Conservation (phyloP, 495 filamentous ascomycete species). For the Aspergillus bertholletiae region DNA sequence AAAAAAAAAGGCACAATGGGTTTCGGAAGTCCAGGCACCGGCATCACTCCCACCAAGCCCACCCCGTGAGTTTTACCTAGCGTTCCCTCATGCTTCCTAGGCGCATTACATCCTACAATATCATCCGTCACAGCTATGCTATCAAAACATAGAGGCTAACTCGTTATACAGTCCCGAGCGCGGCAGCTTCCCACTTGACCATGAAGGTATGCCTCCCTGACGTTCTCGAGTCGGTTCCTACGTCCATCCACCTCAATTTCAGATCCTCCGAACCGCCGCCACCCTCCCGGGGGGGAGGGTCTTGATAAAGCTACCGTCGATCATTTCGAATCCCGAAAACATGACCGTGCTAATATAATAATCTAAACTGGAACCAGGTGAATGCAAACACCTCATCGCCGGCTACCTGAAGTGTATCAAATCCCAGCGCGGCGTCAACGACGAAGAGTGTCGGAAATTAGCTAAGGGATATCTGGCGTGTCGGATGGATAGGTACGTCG, state of each 20-base stretch:
- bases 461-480: constrained; percentile 87
- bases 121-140: neutral
- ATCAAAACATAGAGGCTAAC: too few species aligned
- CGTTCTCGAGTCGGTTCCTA: neutral
- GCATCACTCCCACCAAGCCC: constrained; percentile 66
- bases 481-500: constrained; percentile 89
- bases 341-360: neutral
- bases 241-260: too few species aligned
- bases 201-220: constrained; percentile 62
- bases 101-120: neutral
- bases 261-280: too few species aligned
- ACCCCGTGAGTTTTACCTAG: constrained; percentile 62
- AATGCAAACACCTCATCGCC: constrained; percentile 86
- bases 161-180: constrained; percentile 69
- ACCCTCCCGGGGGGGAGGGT: too few species aligned
- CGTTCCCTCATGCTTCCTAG: neutral
- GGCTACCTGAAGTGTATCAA: constrained; percentile 84
- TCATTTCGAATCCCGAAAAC: neutral
- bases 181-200: constrained; percentile 94
- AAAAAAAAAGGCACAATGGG: constrained; percentile 33
- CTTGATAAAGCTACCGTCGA: neutral
- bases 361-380: constrained; percentile 62
- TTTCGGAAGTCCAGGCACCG: constrained; percentile 77
- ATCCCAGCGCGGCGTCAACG: constrained; percentile 74
- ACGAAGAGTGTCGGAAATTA: constrained; percentile 75